Evolutionary conservation across 2,329 filamentous ascomycete genomes (phyloP).

Genomic region (Lecanoromycetidae sp.): DNA sequence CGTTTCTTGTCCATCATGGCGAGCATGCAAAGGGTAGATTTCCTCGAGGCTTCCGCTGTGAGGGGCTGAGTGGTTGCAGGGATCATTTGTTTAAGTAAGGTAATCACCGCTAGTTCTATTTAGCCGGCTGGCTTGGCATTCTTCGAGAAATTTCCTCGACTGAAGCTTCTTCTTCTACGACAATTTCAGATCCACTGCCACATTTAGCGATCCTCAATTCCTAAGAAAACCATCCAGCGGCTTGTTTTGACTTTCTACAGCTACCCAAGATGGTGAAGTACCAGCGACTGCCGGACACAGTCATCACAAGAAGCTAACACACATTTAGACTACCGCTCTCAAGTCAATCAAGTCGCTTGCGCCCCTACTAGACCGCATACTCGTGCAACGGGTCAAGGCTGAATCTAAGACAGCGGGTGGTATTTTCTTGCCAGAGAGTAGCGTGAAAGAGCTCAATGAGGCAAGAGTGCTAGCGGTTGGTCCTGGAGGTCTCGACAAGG

Average conservation of each 20-base stretch:
- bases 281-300: not conserved
- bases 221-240: not conserved
- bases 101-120: no score
- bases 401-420: conserved; percentile 92
- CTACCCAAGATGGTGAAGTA: conserved; percentile 7
- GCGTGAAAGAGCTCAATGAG: conserved; percentile 97
- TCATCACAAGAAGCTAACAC: not conserved
- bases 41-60: not conserved
- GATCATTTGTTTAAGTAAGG: not conserved
- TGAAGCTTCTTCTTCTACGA: not conserved
- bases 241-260: not conserved
- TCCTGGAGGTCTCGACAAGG: conserved; percentile 73
- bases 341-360: conserved; percentile 70
- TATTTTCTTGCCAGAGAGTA: conserved; percentile 94
- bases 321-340: conserved; percentile 18
- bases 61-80: not conserved
- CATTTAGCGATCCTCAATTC: not conserved
- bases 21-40: not conserved
- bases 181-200: not conserved
- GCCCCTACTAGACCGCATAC: conserved; percentile 92
- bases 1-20: conserved; percentile 2
- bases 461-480: conserved; percentile 92
- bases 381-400: conserved; percentile 95
- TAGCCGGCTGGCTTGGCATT: conserved; percentile 16
- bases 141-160: conserved; percentile 17